Conservation (phyloP, 2,329 filamentous ascomycete genomes). For the Septoria petroselini region DNA sequence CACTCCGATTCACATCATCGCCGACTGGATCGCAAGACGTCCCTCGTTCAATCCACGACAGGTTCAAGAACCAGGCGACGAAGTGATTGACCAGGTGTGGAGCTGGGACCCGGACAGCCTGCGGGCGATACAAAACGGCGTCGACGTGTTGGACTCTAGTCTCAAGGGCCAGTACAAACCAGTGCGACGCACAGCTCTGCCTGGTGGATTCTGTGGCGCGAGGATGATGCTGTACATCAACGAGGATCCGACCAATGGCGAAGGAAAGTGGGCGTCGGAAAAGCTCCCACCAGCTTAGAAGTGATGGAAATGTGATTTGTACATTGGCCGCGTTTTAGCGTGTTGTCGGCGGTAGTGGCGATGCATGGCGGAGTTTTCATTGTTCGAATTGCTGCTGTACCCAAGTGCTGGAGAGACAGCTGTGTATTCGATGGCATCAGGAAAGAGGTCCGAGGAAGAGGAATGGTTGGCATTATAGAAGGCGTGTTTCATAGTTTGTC, state of each 20-base stretch:
- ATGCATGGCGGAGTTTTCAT: not conserved
- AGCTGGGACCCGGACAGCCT: constrained; percentile 40
- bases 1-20: constrained; percentile 55
- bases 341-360: constrained; percentile 1
- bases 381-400: constrained; percentile 7
- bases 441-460: too few relatives aligned
- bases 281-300: constrained; percentile 7
- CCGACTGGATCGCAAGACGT: constrained; percentile 54
- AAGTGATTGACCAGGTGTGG: constrained; percentile 54
- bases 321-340: constrained; percentile 11
- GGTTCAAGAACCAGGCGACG: constrained; percentile 56
- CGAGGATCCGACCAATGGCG: constrained; percentile 18
- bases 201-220: constrained; percentile 25
- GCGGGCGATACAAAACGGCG: constrained; percentile 19
- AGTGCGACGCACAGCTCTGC: constrained; percentile 19
- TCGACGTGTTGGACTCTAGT: not conserved
- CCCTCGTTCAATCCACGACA: constrained; percentile 62
- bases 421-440: not conserved
- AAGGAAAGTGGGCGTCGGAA: constrained; percentile 19
- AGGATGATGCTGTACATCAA: constrained; percentile 24
- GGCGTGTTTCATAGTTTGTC: too few relatives aligned
- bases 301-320: not conserved
- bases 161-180: constrained; percentile 17
- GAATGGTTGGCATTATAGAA: too few relatives aligned
- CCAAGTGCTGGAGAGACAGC: constrained; percentile 17